Evolutionary conservation across 352 stramenopile genomes (phyloP).

Genomic region (Phytophthora multivora): DNA sequence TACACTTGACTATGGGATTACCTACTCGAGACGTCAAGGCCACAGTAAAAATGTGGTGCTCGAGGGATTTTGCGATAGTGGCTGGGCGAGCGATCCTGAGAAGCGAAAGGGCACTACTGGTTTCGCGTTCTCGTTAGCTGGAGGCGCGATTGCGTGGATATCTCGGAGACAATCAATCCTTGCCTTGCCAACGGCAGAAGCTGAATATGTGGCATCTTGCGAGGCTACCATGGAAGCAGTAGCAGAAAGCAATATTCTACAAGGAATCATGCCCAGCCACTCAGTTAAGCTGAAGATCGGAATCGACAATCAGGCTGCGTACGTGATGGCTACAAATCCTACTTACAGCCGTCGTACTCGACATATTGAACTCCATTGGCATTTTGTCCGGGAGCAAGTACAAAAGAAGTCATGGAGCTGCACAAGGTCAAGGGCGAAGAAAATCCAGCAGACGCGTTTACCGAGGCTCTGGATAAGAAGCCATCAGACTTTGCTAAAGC

Average conservation of each 20-base stretch:
- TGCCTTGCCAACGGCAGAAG: no score
- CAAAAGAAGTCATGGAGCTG: slow-evolving; percentile 5
- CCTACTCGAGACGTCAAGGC: not conserved
- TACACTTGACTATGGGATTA: slow-evolving; percentile 13
- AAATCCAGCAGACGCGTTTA: slow-evolving; percentile 7
- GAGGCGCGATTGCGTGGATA: no score
- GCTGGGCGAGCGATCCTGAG: slow-evolving; percentile 13
- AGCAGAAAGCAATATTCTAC: no score
- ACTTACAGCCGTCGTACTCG: slow-evolving; percentile 5
- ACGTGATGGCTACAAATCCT: slow-evolving; percentile 3
- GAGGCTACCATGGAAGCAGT: no score
- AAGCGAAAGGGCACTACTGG: slow-evolving; percentile 8
- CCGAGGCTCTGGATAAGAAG: slow-evolving; percentile 6
- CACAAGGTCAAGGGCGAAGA: slow-evolving; percentile 7
- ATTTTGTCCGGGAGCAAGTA: slow-evolving; percentile 13
- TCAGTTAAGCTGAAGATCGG: slow-evolving; percentile 3
- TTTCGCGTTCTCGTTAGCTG: slow-evolving; percentile 8
- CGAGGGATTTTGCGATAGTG: slow-evolving; percentile 5
- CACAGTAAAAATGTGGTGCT: not conserved
- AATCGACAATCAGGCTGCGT: slow-evolving; percentile 12
- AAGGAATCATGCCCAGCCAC: slow-evolving; percentile 3
- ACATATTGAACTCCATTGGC: slow-evolving; percentile 7
- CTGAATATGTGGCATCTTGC: no score
- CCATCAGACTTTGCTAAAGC: not conserved
- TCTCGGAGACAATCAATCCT: no score